Conservation (phyloP, 2,329 filamentous ascomycete genomes). For the Cladosporium sp. region DNA sequence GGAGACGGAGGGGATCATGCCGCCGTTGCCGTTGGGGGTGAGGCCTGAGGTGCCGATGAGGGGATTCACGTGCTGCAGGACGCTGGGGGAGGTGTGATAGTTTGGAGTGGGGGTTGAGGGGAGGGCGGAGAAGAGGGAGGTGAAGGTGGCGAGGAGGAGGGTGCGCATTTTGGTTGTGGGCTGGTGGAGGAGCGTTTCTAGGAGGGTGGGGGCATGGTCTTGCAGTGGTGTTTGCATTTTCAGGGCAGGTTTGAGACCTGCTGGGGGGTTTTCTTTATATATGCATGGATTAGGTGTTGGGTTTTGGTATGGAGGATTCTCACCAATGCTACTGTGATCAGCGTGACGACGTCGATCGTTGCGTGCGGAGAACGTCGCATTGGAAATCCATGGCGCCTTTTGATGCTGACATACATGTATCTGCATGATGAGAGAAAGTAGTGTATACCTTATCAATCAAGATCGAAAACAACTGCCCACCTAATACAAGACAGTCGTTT, state of each 20-base stretch:
- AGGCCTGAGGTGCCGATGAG: constrained; percentile 30
- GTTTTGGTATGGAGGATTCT: no score
- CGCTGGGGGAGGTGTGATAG: constrained; percentile 17
- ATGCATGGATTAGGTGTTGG: no score
- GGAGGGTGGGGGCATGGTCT: not conserved
- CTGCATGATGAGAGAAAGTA: no score
- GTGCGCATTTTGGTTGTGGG: constrained; percentile 8
- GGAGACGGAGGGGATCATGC: constrained; percentile 32
- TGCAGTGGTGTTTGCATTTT: not conserved
- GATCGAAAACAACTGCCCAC: no score
- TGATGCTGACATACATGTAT: no score
- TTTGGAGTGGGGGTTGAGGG: no score
- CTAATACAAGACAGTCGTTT: no score
- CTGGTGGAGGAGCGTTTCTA: not conserved
- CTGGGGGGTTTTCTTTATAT: no score
- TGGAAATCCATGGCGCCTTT: not conserved
- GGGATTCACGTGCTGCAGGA: constrained; percentile 30
- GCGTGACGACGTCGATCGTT: constrained; percentile 4
- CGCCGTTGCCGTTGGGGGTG: constrained; percentile 32
- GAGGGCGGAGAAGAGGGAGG: not conserved
- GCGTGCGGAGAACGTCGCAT: constrained; percentile 8
- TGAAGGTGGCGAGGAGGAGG: not conserved
- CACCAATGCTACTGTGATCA: not conserved
- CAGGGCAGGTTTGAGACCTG: no score
- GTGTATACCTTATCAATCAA: no score